A percentile compares a stretch with the other conserved stretches of the same genome.
These are phyloP conservation scores for Fusarium staphyleae DNA, from an alignment of 2,329 filamentous ascomycete genomes.

Conservation along the genomic window DNA sequence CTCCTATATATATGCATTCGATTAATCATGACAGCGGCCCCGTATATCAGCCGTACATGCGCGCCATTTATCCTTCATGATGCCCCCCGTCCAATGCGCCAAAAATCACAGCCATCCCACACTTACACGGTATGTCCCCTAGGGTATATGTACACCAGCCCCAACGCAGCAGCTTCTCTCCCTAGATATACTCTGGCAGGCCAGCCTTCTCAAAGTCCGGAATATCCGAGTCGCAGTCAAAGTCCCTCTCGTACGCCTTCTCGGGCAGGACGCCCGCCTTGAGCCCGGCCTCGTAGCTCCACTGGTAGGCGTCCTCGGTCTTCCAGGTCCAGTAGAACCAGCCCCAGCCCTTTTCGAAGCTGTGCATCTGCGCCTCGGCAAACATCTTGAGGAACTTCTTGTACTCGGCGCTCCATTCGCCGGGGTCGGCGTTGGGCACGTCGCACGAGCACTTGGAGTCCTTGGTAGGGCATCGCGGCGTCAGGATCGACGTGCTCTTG, in stretches of 20 bases:
- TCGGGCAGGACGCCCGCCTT: conserved; percentile 79
- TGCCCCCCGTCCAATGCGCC: conserved; percentile 12
- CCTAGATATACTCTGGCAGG: conserved; percentile 59
- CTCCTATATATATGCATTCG: conserved; percentile 5
- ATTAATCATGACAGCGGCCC: conserved; percentile 14
- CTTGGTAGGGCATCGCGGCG: conserved; percentile 75
- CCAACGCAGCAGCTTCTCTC: not conserved
- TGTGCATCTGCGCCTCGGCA: conserved; percentile 94
- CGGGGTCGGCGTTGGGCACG: conserved; percentile 75
- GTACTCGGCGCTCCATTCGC: conserved; percentile 73
- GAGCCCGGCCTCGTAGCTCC: conserved; percentile 88
- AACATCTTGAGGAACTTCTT: conserved; percentile 88
- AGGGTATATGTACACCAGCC: not conserved
- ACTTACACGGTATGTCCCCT: conserved; percentile 11
- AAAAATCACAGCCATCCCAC: conserved; percentile 1
- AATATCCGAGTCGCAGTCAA: conserved; percentile 68
- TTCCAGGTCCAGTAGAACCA: conserved; percentile 99
- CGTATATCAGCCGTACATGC: conserved; percentile 12
- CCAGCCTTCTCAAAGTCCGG: conserved; percentile 57
- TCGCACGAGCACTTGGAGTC: conserved; percentile 74
- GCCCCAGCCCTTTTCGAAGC: conserved; percentile 91
- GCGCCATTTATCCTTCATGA: conserved; percentile 12
- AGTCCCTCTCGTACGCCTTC: conserved; percentile 74
- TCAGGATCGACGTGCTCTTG: conserved; percentile 65
- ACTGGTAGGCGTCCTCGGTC: conserved; percentile 84